Evolutionary conservation across 2,329 filamentous ascomycete genomes (phyloP), one percentile per base, ranked within the genome.

Genomic region (Aspergillus oerlinghausenensis): DNA sequence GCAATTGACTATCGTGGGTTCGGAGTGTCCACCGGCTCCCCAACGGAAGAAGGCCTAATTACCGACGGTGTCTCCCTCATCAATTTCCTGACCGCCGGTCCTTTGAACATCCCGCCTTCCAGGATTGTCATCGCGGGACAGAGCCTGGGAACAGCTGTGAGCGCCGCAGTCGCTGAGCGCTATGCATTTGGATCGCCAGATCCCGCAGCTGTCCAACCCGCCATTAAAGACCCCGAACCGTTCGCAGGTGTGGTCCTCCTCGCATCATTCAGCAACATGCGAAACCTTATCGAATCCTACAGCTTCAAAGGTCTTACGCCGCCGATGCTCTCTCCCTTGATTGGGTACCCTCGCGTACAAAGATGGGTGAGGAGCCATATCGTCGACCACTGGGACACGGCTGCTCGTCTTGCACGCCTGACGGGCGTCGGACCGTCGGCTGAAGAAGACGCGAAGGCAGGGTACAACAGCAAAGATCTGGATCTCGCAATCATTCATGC

Each of bases 1-100:
- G 84, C 90, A 42, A 86, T 96, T 65, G 92, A 96, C 77, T 97
- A 97, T 74, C 88, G 92, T 19, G 92, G 92, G 6, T 97, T 90
- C 65, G 92, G 92, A 0, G 81, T 84, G 42, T 94, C 89, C 8
- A 90, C 87, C 0, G 91, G 93, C n/a, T 77, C 75, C 3, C 93
- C 93, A 0, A 88, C 86, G 0, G 93, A 97, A 75, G 76, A 82
- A 38, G 93, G 93, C 0, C 76, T 97, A 7, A 89, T 96, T 55
- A 84, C 83, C 4, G 93, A 97, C 69, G 90, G 87, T 17, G 79
- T 88, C 3, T 80, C 90, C 0, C 76, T 90, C 3, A 79, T 95
- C 3, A 82, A 91, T 58, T 95, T 89, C 50, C 66, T 79, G 11
- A 78, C 75, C 3, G 73, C 75, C 9, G 61, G 65, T 77, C 84